These are phyloP conservation scores for Calocybe indica DNA, from an alignment of 768 basidiomycete species.

Conservation along the genomic window DNA sequence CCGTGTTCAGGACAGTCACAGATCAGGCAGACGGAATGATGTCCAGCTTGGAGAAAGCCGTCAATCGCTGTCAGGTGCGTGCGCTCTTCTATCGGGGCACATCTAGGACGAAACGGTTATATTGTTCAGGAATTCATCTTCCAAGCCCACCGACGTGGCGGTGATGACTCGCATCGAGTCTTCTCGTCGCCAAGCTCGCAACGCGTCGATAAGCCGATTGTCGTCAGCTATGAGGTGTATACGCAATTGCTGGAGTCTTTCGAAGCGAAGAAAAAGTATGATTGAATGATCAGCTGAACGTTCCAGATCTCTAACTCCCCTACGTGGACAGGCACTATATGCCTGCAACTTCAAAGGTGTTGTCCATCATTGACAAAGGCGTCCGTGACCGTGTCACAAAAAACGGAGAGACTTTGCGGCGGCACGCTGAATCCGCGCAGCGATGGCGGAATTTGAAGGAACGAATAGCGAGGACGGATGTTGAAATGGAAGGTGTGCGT, in stretches of 20 bases:
- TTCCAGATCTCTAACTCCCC: constrained; percentile 6
- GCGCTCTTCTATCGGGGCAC: not conserved
- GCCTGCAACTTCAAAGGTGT: constrained; percentile 88
- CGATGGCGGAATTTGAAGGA: constrained; percentile 80
- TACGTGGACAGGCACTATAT: constrained; percentile 71
- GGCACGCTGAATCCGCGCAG: constrained; percentile 84
- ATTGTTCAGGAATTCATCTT: constrained; percentile 70
- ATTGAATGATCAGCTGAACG: not conserved
- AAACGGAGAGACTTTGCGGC: constrained; percentile 90
- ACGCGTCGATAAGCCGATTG: constrained; percentile 38
- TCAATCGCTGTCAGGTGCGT: constrained; percentile 78
- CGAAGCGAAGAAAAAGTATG: constrained; percentile 84
- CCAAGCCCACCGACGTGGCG: constrained; percentile 62
- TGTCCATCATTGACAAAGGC: constrained; percentile 92
- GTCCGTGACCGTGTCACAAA: constrained; percentile 91
- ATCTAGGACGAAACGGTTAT: not conserved
- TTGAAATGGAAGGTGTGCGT: constrained; percentile 72
- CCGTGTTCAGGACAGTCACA: constrained; percentile 88
- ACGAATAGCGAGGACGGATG: constrained; percentile 73
- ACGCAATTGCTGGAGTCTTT: constrained; percentile 66
- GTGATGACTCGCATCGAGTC: constrained; percentile 29
- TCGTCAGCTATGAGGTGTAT: constrained; percentile 57
- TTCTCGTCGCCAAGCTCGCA: constrained; percentile 18
- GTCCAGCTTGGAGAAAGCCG: constrained; percentile 89
- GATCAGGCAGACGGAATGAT: constrained; percentile 98